Evolutionary conservation across 495 filamentous ascomycete genomes (phyloP).

Genomic region (Tuber aestivum): DNA sequence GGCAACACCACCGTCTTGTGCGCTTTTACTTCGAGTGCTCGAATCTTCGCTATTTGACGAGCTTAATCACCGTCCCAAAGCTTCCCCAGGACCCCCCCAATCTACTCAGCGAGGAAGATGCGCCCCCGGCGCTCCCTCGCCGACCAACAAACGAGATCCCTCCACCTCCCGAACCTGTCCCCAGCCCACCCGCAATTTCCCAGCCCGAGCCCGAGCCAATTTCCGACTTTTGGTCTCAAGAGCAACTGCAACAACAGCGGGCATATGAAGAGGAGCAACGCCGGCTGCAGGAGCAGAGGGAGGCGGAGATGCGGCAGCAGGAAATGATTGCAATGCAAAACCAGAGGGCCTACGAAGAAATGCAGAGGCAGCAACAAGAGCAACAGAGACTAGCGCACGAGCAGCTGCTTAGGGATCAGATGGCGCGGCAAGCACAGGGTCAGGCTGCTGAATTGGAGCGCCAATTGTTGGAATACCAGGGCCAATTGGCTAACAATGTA

Average conservation of each 20-base stretch:
- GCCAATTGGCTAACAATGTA: conserved; percentile 94
- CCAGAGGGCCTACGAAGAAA: conserved; percentile 90
- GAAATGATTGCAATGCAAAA: conserved; percentile 61
- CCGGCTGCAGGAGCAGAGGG: conserved; percentile 74
- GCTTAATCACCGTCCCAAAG: conserved; percentile 91
- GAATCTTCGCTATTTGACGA: conserved; percentile 90
- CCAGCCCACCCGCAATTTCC: conserved; percentile 56
- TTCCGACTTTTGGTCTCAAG: conserved; percentile 94
- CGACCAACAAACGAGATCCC: conserved; percentile 66
- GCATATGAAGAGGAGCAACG: conserved; percentile 92
- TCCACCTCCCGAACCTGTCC: conserved; percentile 55
- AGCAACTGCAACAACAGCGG: conserved; percentile 80
- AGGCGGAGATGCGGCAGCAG: conserved; percentile 60
- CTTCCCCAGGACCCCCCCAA: conserved; percentile 90
- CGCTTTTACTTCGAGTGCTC: conserved; percentile 99
- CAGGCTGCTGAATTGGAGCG: conserved; percentile 88
- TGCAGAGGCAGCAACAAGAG: conserved; percentile 79
- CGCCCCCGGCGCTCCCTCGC: conserved; percentile 72
- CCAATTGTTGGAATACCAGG: conserved; percentile 87
- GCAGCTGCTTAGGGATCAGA: conserved; percentile 77
- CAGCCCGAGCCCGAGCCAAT: conserved; percentile 85
- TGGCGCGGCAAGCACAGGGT: conserved; percentile 84
- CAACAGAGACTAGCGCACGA: conserved; percentile 88
- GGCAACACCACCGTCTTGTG: conserved; percentile 89
- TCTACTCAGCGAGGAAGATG: conserved; percentile 74